phyloP scores from a whole-genome alignment of 2,329 filamentous ascomycete genomes.

The Cryoendolithus antarcticus region DNA sequence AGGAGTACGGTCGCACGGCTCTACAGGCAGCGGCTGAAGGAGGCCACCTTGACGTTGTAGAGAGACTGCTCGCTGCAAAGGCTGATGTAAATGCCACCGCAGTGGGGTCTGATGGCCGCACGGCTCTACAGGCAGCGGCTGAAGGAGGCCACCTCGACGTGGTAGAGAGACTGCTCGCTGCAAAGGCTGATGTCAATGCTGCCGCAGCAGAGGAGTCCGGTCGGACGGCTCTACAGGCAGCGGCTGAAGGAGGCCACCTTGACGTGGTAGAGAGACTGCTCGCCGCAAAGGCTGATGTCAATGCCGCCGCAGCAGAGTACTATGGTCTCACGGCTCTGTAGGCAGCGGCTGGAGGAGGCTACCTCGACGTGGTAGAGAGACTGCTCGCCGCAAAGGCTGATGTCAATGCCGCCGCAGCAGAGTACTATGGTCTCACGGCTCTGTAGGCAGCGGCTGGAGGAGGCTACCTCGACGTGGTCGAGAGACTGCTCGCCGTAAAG shows the following conservation, averaged over 20 bases:
- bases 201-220: constrained; percentile 10
- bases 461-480: constrained; percentile 8
- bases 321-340: constrained; percentile 10
- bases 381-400: constrained; percentile 10
- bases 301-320: constrained; percentile 6
- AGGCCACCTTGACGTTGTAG: constrained; percentile 8
- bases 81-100: constrained; percentile 8
- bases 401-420: constrained; percentile 8
- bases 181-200: constrained; percentile 10
- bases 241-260: constrained; percentile 9
- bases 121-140: constrained; percentile 10
- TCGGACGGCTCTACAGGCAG: constrained; percentile 12
- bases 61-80: constrained; percentile 7
- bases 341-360: constrained; percentile 7
- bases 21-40: constrained; percentile 12
- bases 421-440: constrained; percentile 12
- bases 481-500: constrained; percentile 7
- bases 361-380: constrained; percentile 9
- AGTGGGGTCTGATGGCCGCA: constrained; percentile 8
- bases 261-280: constrained; percentile 8
- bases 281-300: constrained; percentile 8
- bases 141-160: constrained; percentile 7
- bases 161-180: constrained; percentile 8
- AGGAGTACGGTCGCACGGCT: constrained; percentile 12
- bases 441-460: constrained; percentile 12